A percentile compares a stretch with the other conserved stretches of the same genome.
These are phyloP conservation scores for Orbilia brochopaga DNA, from an alignment of 2,329 filamentous ascomycete genomes.

Conservation along the genomic window DNA sequence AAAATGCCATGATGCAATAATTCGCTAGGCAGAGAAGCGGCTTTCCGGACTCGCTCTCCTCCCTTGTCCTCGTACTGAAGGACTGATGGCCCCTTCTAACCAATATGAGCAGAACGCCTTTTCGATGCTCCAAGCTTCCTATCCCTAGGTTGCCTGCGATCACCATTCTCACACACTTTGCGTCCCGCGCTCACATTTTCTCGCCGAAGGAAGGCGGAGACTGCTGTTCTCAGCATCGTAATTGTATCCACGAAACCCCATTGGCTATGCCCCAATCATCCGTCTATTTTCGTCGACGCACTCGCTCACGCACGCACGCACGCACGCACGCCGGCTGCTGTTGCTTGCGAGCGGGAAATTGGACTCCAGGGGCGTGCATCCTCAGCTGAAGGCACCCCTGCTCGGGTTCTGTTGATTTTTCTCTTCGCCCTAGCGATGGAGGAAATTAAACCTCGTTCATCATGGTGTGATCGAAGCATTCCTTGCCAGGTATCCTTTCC, in stretches of 20 bases:
- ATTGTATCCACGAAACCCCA: constrained; percentile 37
- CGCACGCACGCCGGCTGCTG: constrained; percentile 29
- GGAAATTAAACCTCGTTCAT: constrained; percentile 50
- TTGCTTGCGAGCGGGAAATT: constrained; percentile 36
- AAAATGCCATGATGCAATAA: constrained; percentile 1
- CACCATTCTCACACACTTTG: neutral
- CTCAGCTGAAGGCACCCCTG: constrained; percentile 46
- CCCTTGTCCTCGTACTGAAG: neutral
- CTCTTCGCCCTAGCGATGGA: constrained; percentile 45
- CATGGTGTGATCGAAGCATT: constrained; percentile 34
- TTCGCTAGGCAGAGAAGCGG: neutral
- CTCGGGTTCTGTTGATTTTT: constrained; percentile 13
- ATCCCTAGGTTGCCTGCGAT: neutral
- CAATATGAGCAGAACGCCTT: neutral
- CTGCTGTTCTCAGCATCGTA: constrained; percentile 1
- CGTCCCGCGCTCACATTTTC: constrained; percentile 14
- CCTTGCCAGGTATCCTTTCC: constrained; percentile 11
- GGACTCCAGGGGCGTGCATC: constrained; percentile 37
- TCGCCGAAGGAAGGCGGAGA: constrained; percentile 22
- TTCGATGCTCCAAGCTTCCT: neutral
- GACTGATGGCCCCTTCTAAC: no score
- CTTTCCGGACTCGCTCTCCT: no score
- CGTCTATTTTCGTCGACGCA: constrained; percentile 47
- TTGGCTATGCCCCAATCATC: constrained; percentile 29
- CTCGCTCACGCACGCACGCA: constrained; percentile 22